Evolutionary conservation across 2,329 filamentous ascomycete genomes (phyloP).

Genomic region (Trichoderma sp.): DNA sequence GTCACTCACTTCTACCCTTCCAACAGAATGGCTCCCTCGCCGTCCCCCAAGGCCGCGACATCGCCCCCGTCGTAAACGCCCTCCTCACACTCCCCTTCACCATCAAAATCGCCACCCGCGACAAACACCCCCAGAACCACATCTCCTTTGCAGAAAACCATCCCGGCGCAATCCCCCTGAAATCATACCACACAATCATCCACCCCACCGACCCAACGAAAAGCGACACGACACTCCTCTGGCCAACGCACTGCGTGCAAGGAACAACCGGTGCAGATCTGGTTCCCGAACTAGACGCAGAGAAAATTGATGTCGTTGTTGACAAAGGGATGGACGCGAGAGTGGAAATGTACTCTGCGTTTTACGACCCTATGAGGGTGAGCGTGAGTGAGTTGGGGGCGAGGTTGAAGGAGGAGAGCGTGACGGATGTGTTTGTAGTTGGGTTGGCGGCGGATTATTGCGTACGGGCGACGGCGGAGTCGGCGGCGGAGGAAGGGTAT

Average conservation of each 20-base stretch:
- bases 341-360: slow-evolving; percentile 93
- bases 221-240: slow-evolving; percentile 67
- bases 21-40: slow-evolving; percentile 79
- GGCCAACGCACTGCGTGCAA: slow-evolving; percentile 89
- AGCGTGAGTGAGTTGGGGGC: slow-evolving; percentile 62
- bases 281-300: slow-evolving; percentile 65
- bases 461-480: slow-evolving; percentile 76
- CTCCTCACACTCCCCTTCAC: slow-evolving; percentile 71
- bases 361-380: slow-evolving; percentile 74
- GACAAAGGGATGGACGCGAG: slow-evolving; percentile 73
- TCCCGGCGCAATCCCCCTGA: slow-evolving; percentile 63
- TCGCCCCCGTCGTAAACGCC: slow-evolving; percentile 69
- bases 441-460: slow-evolving; percentile 90
- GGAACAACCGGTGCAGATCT: slow-evolving; percentile 69
- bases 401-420: slow-evolving; percentile 51
- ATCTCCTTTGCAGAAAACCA: slow-evolving; percentile 89
- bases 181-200: slow-evolving; percentile 59
- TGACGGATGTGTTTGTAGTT: slow-evolving; percentile 82
- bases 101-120: slow-evolving; percentile 80
- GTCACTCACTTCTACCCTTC: neutral
- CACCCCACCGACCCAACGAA: slow-evolving; percentile 65
- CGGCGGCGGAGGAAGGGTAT: slow-evolving; percentile 75
- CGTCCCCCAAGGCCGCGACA: slow-evolving; percentile 69
- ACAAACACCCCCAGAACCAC: slow-evolving; percentile 82
- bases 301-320: slow-evolving; percentile 62